Evolutionary conservation across 768 basidiomycete genomes (phyloP), one percentile per base, ranked within the genome.

Genomic region (Terana coerulea): DNA sequence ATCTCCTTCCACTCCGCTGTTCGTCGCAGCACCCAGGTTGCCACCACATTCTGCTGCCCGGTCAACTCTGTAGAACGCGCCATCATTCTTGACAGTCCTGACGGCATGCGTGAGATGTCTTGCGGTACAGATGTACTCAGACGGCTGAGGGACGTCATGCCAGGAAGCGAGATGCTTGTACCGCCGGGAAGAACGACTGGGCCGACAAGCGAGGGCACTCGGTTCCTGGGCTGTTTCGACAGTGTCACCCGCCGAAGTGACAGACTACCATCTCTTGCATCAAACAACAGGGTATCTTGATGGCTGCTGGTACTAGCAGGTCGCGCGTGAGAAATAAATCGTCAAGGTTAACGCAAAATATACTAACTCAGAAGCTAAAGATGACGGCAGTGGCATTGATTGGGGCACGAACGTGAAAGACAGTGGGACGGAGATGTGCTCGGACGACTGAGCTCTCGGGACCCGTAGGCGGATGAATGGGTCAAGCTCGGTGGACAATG

Each of bases 261-360:
- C 19, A 89, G 69, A 3, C 75, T 67, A 0, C 79, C 78, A 34
- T 80, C 78, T 0, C 64, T 65, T 0, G 84, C 79, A 59, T 89
- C 84, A 58, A 90, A 88, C 2, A 88, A 59, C 15, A 89, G 73
- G 3, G 88, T 54, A 51, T 90, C 86, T 62, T 86, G 85, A 19
- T 44, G 26, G 7, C 43, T 44, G 25, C 8, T 6, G 6, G 11
- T 14, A 25, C 21, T 7, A 4, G n/a, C 28, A 2, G 28, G 41
- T 26, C 9, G 17, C 41, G 3, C 3, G 41, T 3, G 19, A 29
- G 9, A 44, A 22, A 29, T 15, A n/a, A n/a, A n/a, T n/a, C n/a
- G n/a, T n/a, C n/a, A n/a, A n/a, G n/a, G n/a, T n/a, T 57, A 64
- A 40, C 54, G 40, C 1, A 62, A 59, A 37, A 6, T 37, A 19